phyloP scores from a whole-genome alignment of 1,284 basidiomycete genomes.

The Tylopilus orsonianus region DNA sequence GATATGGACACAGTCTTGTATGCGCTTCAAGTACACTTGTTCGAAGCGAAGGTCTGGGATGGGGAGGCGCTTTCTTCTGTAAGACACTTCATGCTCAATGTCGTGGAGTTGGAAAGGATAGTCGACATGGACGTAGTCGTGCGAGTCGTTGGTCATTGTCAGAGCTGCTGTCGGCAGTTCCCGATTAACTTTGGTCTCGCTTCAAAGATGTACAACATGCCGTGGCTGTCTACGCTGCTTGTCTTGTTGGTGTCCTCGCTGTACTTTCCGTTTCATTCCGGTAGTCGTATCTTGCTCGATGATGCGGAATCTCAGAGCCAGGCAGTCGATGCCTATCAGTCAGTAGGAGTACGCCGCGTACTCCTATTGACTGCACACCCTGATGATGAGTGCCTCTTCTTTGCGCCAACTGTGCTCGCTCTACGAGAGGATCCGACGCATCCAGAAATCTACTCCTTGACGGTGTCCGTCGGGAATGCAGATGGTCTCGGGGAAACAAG shows the following conservation, averaged over 20 bases:
- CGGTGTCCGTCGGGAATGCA: slow-evolving; percentile 72
- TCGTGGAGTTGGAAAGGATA: slow-evolving; percentile 18
- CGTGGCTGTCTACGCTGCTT: slow-evolving; percentile 22
- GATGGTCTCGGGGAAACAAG: slow-evolving; percentile 76
- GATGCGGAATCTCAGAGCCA: slow-evolving; percentile 3
- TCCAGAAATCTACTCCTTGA: slow-evolving; percentile 51
- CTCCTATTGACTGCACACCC: slow-evolving; percentile 85
- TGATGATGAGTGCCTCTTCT: slow-evolving; percentile 93
- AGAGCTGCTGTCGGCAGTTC: slow-evolving; percentile 18
- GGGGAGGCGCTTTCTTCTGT: slow-evolving; percentile 37
- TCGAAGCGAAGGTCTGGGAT: slow-evolving; percentile 77
- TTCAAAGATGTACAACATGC: slow-evolving; percentile 18
- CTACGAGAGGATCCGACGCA: slow-evolving; percentile 33
- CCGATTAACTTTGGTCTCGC: slow-evolving; percentile 10
- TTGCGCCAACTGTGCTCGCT: slow-evolving; percentile 75
- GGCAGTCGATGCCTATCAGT: slow-evolving; percentile 10
- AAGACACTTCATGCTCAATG: slow-evolving; percentile 13
- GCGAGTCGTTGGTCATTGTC: slow-evolving; percentile 26
- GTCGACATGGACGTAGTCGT: slow-evolving; percentile 20
- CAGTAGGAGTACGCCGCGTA: too few species aligned
- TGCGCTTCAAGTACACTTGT: slow-evolving; percentile 60
- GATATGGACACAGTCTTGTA: slow-evolving; percentile 53
- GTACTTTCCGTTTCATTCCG: slow-evolving; percentile 29
- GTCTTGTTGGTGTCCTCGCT: slow-evolving; percentile 25
- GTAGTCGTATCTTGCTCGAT: slow-evolving; percentile 20